Evolutionary conservation across 23 red algal genomes (phyloP).

Genomic region (Chondrus crispus): DNA sequence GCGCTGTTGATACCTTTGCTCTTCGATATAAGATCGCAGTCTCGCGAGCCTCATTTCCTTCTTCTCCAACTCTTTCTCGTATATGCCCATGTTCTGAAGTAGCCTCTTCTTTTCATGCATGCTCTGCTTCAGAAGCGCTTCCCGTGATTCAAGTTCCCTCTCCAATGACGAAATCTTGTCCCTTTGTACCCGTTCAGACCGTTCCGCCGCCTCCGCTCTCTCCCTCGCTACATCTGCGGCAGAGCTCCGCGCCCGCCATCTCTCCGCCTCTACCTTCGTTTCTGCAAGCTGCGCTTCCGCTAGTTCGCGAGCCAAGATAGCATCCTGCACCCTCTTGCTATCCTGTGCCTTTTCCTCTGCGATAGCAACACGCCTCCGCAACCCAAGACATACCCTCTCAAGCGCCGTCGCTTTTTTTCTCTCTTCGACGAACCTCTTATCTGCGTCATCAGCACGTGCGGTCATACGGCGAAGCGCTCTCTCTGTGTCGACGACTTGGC

Average conservation of each 20-base stretch:
- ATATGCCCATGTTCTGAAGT: neutral
- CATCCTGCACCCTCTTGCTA: slow-evolving; percentile 19
- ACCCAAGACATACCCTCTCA: slow-evolving; percentile 46
- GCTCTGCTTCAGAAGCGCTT: slow-evolving; percentile 23
- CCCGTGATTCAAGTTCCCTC: slow-evolving; percentile 47
- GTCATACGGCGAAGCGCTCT: neutral
- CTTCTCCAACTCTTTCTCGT: slow-evolving; percentile 43
- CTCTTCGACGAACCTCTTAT: slow-evolving; percentile 17
- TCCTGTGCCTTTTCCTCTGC: slow-evolving; percentile 48
- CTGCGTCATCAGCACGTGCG: slow-evolving; percentile 13
- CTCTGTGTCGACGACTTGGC: slow-evolving; percentile 15
- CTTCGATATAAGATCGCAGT: neutral
- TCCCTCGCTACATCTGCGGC: slow-evolving; percentile 34
- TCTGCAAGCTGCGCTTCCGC: slow-evolving; percentile 50
- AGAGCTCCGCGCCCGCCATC: slow-evolving; percentile 32
- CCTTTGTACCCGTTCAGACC: slow-evolving; percentile 31
- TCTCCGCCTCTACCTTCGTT: slow-evolving; percentile 27
- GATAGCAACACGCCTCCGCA: slow-evolving; percentile 44
- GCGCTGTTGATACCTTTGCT: too few species aligned
- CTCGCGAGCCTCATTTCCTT: slow-evolving; percentile 26
- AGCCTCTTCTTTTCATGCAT: slow-evolving; percentile 28
- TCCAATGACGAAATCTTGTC: slow-evolving; percentile 25
- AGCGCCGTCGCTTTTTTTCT: slow-evolving; percentile 9
- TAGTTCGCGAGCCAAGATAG: slow-evolving; percentile 8
- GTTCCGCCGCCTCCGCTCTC: slow-evolving; percentile 48